Evolutionary conservation across 2,329 filamentous ascomycete species (phyloP).

Genomic region (Verticillium alfalfae): DNA sequence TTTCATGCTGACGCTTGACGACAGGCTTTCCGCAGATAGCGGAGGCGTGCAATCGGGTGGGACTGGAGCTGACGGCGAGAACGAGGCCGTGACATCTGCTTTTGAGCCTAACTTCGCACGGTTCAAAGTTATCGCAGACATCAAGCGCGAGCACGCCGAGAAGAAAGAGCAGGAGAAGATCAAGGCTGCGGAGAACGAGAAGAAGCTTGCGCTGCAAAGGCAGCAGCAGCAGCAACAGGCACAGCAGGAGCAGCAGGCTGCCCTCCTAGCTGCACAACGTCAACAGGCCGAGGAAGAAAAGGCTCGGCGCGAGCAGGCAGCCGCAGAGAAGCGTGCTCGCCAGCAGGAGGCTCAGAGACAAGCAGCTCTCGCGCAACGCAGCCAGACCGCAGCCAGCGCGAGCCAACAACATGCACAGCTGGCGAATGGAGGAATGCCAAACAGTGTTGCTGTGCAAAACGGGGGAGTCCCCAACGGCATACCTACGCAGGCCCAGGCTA

Average conservation of each 20-base stretch:
- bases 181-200: constrained; percentile 56
- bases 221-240: constrained; percentile 36
- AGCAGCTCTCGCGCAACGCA: constrained; percentile 8
- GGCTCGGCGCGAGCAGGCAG: constrained; percentile 27
- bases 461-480: constrained; percentile 30
- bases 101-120: constrained; percentile 85
- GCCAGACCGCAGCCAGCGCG: constrained; percentile 16
- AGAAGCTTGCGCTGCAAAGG: constrained; percentile 41
- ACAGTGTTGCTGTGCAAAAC: constrained; percentile 25
- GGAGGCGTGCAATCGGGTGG: constrained; percentile 51
- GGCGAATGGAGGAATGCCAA: constrained; percentile 28
- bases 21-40: constrained; percentile 61
- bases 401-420: constrained; percentile 12
- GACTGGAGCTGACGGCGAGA: constrained; percentile 65
- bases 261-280: constrained; percentile 34
- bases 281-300: constrained; percentile 39
- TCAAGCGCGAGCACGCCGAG: constrained; percentile 72
- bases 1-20: constrained; percentile 89
- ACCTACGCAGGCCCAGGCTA: constrained; percentile 35
- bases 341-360: constrained; percentile 17
- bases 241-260: constrained; percentile 39
- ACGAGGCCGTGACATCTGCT: constrained; percentile 62
- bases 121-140: constrained; percentile 86
- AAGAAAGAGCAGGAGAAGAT: constrained; percentile 72
- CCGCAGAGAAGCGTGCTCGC: constrained; percentile 15